Evolutionary conservation across 768 basidiomycete species (phyloP).

Genomic region (Lentinula sp.): DNA sequence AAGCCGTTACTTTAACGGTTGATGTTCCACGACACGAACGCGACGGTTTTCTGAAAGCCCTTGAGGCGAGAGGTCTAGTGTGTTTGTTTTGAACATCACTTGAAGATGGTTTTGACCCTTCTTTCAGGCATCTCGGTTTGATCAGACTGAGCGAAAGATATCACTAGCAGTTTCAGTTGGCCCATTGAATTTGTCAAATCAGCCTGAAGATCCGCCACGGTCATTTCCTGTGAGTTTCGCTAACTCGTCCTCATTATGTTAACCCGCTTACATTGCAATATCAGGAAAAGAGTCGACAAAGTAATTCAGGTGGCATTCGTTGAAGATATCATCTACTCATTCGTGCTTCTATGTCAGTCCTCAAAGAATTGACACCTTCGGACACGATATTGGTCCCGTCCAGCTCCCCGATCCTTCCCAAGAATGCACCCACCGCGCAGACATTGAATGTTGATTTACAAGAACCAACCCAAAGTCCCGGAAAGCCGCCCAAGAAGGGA

Average conservation of each 20-base stretch:
- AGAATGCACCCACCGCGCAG: neutral
- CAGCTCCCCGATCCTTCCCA: neutral
- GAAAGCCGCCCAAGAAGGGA: neutral
- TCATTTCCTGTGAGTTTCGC: constrained; percentile 1
- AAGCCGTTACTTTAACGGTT: neutral
- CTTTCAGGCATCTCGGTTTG: neutral
- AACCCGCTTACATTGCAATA: neutral
- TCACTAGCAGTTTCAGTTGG: constrained; percentile 9
- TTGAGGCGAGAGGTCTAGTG: constrained; percentile 12
- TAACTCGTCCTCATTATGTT: neutral
- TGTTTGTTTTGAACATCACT: neutral
- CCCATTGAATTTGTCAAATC: constrained; percentile 6
- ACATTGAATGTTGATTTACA: neutral
- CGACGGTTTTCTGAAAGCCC: constrained; percentile 9
- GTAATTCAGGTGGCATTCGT: neutral
- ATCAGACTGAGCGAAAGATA: constrained; percentile 11
- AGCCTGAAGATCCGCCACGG: neutral
- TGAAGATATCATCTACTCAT: neutral
- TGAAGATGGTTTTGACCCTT: neutral
- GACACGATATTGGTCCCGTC: neutral
- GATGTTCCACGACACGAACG: neutral
- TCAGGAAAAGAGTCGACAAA: neutral
- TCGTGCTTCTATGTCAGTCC: neutral
- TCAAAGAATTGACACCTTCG: neutral
- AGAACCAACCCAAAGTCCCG: neutral